Conservation (phyloP, 179 eudicot species). For the Carnegiea gigantea region DNA sequence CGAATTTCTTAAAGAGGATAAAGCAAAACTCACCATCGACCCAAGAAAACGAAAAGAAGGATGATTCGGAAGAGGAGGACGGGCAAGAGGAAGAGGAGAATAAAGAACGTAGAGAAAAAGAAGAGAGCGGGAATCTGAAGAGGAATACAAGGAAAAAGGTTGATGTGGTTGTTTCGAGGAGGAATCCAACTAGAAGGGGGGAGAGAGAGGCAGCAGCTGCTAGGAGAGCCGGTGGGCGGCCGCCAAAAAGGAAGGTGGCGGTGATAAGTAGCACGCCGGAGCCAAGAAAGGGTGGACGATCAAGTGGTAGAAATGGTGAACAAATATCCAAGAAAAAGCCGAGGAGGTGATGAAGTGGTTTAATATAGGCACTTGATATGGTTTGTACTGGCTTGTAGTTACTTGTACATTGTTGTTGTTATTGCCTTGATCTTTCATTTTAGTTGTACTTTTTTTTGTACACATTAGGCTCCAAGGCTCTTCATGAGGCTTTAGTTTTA, state of each 20-base stretch:
- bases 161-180: slow-evolving; percentile 5
- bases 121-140: neutral
- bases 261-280: slow-evolving; percentile 28
- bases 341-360: slow-evolving; percentile 24
- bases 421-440: neutral
- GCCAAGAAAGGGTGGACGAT: slow-evolving; percentile 30
- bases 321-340: slow-evolving; percentile 33
- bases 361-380: neutral
- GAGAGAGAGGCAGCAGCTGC: slow-evolving; percentile 13
- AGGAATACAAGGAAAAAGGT: neutral
- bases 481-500: slow-evolving; percentile 13
- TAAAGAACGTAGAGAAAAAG: neutral
- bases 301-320: slow-evolving; percentile 25
- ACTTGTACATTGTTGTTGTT: slow-evolving; percentile 24
- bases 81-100: too few species aligned
- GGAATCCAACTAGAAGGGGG: slow-evolving; percentile 24
- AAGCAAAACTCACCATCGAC: slow-evolving; percentile 37
- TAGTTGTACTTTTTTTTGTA: slow-evolving; percentile 12
- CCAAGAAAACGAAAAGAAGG: slow-evolving; percentile 24
- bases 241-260: slow-evolving; percentile 38
- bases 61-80: neutral
- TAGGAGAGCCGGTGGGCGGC: slow-evolving; percentile 34
- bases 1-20: slow-evolving; percentile 38
- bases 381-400: neutral
- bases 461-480: slow-evolving; percentile 19